Evolutionary conservation across 2,329 filamentous ascomycete genomes (phyloP), one percentile per base, ranked within the genome.

Genomic region (Lasiodiplodia hormozganensis): DNA sequence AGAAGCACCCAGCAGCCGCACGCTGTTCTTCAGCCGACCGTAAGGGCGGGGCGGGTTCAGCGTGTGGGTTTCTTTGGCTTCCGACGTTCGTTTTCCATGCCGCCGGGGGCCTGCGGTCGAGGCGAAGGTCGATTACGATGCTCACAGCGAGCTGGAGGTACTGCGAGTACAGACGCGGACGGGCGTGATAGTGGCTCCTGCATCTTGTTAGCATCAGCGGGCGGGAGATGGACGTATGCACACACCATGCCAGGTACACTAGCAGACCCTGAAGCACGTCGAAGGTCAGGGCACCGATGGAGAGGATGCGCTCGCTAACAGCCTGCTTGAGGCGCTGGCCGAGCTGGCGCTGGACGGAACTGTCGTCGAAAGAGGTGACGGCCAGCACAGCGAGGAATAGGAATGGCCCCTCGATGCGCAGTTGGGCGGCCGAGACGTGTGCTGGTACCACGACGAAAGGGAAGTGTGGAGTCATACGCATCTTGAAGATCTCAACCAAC

Each of bases 261-360:
- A 82, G 70, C 4, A 81, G 68, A 3, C 80, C 80, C 70, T 83
- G 78, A 16, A 82, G 72, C n/a, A 80, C 72, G 40, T 81, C 81
- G n/a, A 83, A 75, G 43, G 73, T 78, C 25, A 78, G 73, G 14
- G 78, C 73, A 4, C 76, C 75, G 8, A 71, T 71, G 18, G 76
- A 57, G 14, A 82, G 72, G 60, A 80, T 75, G 11, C 74, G 74
- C 11, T 73, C 71, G 36, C 74, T 73, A 62, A 81, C 72, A 49
- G 75, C 72, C 14, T 73, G 70, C 57, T 74, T 74, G 40, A 78
- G 56, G 34, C 73, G 73, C 31, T 74, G 76, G 8, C 74, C 73
- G 3, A 79, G 71, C 0, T 71, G 68, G 21, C 68, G 68, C 54
- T 78, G 76, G 14, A 72, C 69, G 10, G 56, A 21, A 12, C 72